phyloP scores from a whole-genome alignment of 176 grass and related monocot genomes.

The Elaeis guineensis region DNA sequence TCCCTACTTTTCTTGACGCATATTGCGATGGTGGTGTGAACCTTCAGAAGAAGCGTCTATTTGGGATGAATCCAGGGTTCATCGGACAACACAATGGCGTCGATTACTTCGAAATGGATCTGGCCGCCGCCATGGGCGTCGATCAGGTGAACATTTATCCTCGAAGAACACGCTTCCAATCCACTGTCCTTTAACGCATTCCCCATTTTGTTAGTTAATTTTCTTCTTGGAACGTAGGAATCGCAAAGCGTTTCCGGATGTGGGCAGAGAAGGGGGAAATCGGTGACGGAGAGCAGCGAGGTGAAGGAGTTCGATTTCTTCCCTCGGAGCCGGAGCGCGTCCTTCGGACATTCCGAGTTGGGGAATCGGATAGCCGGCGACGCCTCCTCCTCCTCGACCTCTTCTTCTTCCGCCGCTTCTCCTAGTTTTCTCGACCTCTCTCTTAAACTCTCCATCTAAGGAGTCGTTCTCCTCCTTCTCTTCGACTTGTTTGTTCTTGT shows the following conservation, averaged over 20 bases:
- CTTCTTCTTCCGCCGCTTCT: conserved; percentile 3
- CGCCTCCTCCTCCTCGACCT: not conserved
- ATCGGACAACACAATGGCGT: not conserved
- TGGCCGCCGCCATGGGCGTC: conserved; percentile 34
- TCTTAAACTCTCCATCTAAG: conserved; percentile 25
- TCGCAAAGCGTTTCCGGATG: not conserved
- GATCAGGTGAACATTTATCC: conserved; percentile 13
- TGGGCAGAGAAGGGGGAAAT: conserved; percentile 16
- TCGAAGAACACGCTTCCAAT: no score
- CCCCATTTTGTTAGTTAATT: not conserved
- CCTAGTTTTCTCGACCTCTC: conserved; percentile 34
- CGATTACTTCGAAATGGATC: conserved; percentile 43
- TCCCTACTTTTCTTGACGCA: conserved; percentile 1
- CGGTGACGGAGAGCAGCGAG: conserved; percentile 8
- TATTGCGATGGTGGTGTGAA: conserved; percentile 6
- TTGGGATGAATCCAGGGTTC: conserved; percentile 14
- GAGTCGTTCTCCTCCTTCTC: no score
- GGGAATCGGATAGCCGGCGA: conserved; percentile 4
- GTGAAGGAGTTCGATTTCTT: conserved; percentile 75
- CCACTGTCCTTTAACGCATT: not conserved
- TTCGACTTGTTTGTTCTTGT: no score
- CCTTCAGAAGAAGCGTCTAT: conserved; percentile 28
- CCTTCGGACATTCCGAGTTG: conserved; percentile 15
- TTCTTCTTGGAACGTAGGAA: conserved; percentile 3
- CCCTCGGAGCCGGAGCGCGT: conserved; percentile 16